A percentile compares a stretch with the other conserved stretches of the same genome.
Evolutionary conservation across 139 green algal species (phyloP).

Genomic region (Micromonas pusilla): DNA sequence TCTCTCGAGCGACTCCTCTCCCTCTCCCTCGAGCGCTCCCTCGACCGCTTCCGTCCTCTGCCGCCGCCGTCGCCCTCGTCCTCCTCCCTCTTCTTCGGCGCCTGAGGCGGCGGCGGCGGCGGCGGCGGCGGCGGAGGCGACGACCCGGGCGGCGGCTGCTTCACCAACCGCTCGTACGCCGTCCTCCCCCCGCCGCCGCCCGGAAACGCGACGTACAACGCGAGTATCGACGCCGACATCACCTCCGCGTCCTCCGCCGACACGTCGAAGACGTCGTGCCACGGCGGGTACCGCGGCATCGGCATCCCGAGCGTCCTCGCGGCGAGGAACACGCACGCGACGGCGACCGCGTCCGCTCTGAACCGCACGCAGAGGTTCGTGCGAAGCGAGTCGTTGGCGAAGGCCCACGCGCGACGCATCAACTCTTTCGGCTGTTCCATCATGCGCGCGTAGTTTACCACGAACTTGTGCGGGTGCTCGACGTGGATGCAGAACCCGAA

Average conservation of each 20-base stretch:
- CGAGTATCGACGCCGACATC: slow-evolving; percentile 47
- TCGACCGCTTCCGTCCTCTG: neutral
- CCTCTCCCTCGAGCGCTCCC: slow-evolving; percentile 15
- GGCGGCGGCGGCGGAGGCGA: slow-evolving; percentile 24
- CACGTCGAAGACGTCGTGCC: slow-evolving; percentile 71
- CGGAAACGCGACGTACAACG: slow-evolving; percentile 62
- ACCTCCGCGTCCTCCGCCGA: slow-evolving; percentile 50
- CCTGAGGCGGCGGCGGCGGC: too few species aligned
- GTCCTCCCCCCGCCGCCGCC: slow-evolving; percentile 41
- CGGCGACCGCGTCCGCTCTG: slow-evolving; percentile 71
- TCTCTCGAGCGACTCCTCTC: slow-evolving; percentile 20
- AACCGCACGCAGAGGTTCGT: slow-evolving; percentile 82
- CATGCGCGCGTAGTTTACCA: neutral
- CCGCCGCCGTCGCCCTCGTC: too few species aligned
- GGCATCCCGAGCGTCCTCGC: slow-evolving; percentile 57
- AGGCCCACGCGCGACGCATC: slow-evolving; percentile 3
- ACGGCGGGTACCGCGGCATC: slow-evolving; percentile 65
- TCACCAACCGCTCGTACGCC: slow-evolving; percentile 30
- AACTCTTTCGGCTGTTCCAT: neutral
- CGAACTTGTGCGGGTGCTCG: slow-evolving; percentile 24
- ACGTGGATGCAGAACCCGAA: slow-evolving; percentile 23
- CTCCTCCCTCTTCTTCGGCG: too few species aligned
- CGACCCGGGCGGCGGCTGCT: slow-evolving; percentile 32
- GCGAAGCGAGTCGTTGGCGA: slow-evolving; percentile 40
- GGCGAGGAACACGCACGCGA: slow-evolving; percentile 76